Conservation (phyloP, 495 filamentous ascomycete species). For the Podospora fimiseda region DNA sequence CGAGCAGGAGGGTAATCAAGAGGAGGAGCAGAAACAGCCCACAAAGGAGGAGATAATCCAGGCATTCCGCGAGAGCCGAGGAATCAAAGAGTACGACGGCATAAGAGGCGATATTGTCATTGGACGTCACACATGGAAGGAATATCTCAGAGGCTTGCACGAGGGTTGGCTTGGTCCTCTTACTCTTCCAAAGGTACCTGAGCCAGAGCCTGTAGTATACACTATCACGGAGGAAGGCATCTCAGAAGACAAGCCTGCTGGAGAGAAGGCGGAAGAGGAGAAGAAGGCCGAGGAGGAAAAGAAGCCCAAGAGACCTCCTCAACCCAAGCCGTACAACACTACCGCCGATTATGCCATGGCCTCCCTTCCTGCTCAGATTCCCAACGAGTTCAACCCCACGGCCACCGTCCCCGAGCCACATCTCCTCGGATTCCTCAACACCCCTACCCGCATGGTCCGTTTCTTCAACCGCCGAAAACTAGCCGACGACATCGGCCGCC, state of each 20-base stretch:
- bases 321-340: conserved; percentile 59
- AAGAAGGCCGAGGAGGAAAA: conserved; percentile 39
- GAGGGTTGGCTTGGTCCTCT: conserved; percentile 95
- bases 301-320: conserved; percentile 43
- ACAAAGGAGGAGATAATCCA: conserved; percentile 52
- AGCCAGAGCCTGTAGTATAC: conserved; percentile 16
- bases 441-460: conserved; percentile 75
- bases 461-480: conserved; percentile 81
- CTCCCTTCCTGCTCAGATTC: conserved; percentile 52
- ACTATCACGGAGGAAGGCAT: neutral
- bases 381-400: conserved; percentile 56
- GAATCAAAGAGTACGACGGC: conserved; percentile 64
- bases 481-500: conserved; percentile 82
- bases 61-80: conserved; percentile 50
- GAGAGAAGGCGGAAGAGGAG: conserved; percentile 23
- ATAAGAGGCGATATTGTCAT: conserved; percentile 79
- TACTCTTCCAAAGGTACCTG: conserved; percentile 29
- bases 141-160: conserved; percentile 88
- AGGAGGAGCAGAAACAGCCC: conserved; percentile 35
- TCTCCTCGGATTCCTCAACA: conserved; percentile 89
- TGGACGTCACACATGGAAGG: conserved; percentile 93
- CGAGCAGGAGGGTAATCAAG: conserved; percentile 46
- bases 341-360: conserved; percentile 60
- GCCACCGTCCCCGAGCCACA: conserved; percentile 76
- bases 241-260: conserved; percentile 14